phyloP scores from a whole-genome alignment of 2,329 filamentous ascomycete genomes.

The Pseudocercospora vitis region DNA sequence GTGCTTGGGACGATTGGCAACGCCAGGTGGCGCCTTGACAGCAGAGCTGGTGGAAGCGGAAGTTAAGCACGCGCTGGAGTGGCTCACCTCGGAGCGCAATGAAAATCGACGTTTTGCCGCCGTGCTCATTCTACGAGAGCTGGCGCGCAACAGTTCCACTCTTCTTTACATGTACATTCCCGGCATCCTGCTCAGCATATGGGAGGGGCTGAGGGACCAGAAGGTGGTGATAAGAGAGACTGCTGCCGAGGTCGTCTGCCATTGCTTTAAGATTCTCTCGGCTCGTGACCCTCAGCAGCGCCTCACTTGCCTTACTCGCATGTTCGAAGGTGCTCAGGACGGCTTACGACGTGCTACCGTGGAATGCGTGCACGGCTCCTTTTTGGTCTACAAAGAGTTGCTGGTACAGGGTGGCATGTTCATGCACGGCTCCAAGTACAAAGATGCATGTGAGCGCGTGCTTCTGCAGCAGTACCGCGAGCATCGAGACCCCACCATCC shows the following conservation, averaged over 20 bases:
- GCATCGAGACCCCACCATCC: conserved; percentile 81
- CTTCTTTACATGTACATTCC: conserved; percentile 93
- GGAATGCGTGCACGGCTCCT: conserved; percentile 89
- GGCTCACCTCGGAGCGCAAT: conserved; percentile 90
- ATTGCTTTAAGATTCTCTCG: conserved; percentile 93
- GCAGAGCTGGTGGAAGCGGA: conserved; percentile 96
- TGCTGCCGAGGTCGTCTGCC: conserved; percentile 87
- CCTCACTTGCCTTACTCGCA: conserved; percentile 82
- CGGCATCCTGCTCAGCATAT: conserved; percentile 94
- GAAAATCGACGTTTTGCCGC: conserved; percentile 93
- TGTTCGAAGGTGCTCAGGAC: conserved; percentile 79
- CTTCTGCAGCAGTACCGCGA: conserved; percentile 76
- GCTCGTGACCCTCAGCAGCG: conserved; percentile 88
- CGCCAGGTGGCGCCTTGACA: conserved; percentile 88
- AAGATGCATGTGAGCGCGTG: conserved; percentile 88
- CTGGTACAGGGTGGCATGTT: conserved; percentile 97
- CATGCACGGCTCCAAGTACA: conserved; percentile 88
- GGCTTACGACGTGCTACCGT: conserved; percentile 79
- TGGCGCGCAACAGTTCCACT: conserved; percentile 89
- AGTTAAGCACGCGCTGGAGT: conserved; percentile 93
- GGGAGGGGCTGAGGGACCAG: conserved; percentile 86
- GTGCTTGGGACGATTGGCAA: conserved; percentile 84
- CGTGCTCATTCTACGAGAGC: conserved; percentile 83
- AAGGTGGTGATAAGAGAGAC: conserved; percentile 90
- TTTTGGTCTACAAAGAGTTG: conserved; percentile 88